Evolutionary conservation across 805 yeast genomes (phyloP), one percentile per base, ranked within the genome.

Genomic region (Kregervanrija delftensis): DNA sequence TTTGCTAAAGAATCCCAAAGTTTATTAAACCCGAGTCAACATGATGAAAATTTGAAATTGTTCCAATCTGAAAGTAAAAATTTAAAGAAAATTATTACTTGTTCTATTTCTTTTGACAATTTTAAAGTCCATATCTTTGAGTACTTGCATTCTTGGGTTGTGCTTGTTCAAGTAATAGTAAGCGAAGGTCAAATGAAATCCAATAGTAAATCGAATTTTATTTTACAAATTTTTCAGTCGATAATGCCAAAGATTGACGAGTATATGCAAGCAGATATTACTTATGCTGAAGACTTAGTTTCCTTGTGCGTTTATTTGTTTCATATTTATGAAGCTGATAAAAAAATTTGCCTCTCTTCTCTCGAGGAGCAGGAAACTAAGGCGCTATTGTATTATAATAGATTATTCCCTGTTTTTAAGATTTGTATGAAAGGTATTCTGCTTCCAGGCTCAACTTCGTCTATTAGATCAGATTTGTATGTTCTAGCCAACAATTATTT

Each of bases 101-200:
- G 74, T 51, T 67, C 70, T 17, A 54, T 77, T 11, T 64, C 77
- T n/a, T 68, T 66, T 36, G 67, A 69, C 37, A 68, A 70, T 35
- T 72, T 79, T 52, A 72, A 72, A 48, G 60, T 69, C 1, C 66
- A 70, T 8, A 93, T 84, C 49, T 65, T 83, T 39, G 65, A 73
- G 11, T 77, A 83, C 46, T 65, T 91, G 30, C 87, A 82, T 56
- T 76, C 95, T 0, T 91, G 98, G 98, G 81, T 82, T 16, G 83
- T 81, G 52, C 62, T 90, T 41, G 80, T 87, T 17, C 87, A 88
- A 49, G 78, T 88, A 3, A 64, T 87, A 38, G 79, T 86, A 4
- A 70, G 79, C 4, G 89, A 82, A 60, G 80, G 79, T 9, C 67
- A 66, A n/a, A 62, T 79, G 44, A 61, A 68, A 6, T 56, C 71